Evolutionary conservation across 345 rosid species (phyloP), one percentile per base, ranked within the genome.

Genomic region (Dovyalis caffra): DNA sequence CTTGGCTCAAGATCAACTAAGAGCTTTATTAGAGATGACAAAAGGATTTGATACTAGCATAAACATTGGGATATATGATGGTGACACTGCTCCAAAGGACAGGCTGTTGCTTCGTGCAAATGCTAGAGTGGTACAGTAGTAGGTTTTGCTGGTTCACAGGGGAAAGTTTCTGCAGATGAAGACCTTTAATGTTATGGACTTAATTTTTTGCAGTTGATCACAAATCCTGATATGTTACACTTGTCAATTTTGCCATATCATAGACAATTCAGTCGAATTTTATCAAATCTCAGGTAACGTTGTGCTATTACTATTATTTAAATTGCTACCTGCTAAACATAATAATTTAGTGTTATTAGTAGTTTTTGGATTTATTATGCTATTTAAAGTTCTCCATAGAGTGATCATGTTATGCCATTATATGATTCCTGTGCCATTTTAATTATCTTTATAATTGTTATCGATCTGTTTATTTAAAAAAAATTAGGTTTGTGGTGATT

Each of bases 211-310:
- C 86, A 95, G 99, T 85, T 95, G 83, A 95, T 95, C 74, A 95
- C 99, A 72, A 95, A 95, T 90, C 99, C 99, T 37, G 99, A 95
- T 82, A 95, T 95, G 98, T 82, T 95, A 29, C 97, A 95, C 82
- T 80, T 85, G 86, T 87, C 98, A 80, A 89, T 95, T 71, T 85
- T 95, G 84, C 99, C n/a, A n/a, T n/a, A n/a, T n/a, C n/a, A n/a
- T n/a, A n/a, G n/a, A n/a, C n/a, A n/a, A 82, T 95, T 95, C 76
- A 80, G 85, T 74, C 86, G 96, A 77, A 86, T 95, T 80, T 82
- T 92, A 79, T 85, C 95, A 66, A 92, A 90, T 76, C 88, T 95
- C 61, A 89, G 97, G 99, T 95, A 85, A 77, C 68, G 65, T 65
- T 71, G 33, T 20, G 35, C 64, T 33, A 18, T 37, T 38, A 20